Evolutionary conservation across 164 flowering plant species (phyloP).

Genomic region (Buxus sempervirens): DNA sequence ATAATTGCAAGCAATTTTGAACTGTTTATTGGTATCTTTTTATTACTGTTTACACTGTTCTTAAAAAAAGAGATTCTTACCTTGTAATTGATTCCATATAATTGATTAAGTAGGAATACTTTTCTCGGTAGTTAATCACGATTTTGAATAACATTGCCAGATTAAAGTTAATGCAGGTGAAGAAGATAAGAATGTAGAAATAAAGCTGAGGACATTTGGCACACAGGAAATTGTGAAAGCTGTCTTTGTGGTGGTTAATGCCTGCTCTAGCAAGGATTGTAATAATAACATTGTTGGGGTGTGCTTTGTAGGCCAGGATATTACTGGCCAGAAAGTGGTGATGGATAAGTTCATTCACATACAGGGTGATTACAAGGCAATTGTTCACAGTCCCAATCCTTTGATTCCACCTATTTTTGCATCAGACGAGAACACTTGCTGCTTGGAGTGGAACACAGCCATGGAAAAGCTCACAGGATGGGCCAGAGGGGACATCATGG

Average conservation of each 20-base stretch:
- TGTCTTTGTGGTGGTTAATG: slow-evolving; percentile 81
- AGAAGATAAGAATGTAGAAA: slow-evolving; percentile 93
- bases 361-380: slow-evolving; percentile 95
- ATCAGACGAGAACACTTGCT: slow-evolving; percentile 83
- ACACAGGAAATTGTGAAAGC: slow-evolving; percentile 45
- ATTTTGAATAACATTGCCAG: slow-evolving; percentile 9
- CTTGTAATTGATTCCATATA: neutral
- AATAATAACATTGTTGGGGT: slow-evolving; percentile 79
- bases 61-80: too few relatives aligned
- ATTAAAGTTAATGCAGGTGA: slow-evolving; percentile 60
- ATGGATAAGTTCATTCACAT: slow-evolving; percentile 93
- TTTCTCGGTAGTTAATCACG: neutral
- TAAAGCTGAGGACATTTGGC: slow-evolving; percentile 79
- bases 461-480: slow-evolving; percentile 96
- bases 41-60: neutral
- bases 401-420: slow-evolving; percentile 98
- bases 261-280: slow-evolving; percentile 90
- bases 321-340: slow-evolving; percentile 83
- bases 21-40: too few relatives aligned
- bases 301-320: slow-evolving; percentile 97
- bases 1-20: too few relatives aligned
- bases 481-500: slow-evolving; percentile 61
- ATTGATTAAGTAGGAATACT: neutral
- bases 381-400: slow-evolving; percentile 90
- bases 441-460: slow-evolving; percentile 97